These are phyloP conservation scores for Aspergillus cejpii DNA, from an alignment of 2,329 filamentous ascomycete genomes.

Conservation along the genomic window DNA sequence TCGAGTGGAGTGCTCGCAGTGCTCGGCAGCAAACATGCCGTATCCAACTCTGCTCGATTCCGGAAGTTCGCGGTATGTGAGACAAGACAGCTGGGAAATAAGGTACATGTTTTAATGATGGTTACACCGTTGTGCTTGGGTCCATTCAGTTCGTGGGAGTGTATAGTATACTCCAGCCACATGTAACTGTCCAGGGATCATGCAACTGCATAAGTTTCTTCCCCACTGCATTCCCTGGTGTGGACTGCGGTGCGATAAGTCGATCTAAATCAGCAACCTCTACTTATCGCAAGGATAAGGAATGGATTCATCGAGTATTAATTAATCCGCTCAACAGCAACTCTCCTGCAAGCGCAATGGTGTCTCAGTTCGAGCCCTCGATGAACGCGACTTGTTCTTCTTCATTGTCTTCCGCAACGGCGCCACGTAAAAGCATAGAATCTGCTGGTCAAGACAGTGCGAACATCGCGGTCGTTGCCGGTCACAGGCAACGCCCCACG, in stretches of 20 bases:
- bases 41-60: too few relatives aligned
- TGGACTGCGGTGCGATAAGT: not conserved
- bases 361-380: not conserved
- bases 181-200: too few relatives aligned
- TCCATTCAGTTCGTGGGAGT: too few relatives aligned
- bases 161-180: too few relatives aligned
- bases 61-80: too few relatives aligned
- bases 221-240: not conserved
- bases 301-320: not conserved
- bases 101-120: too few relatives aligned
- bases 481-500: slow-evolving; percentile 25
- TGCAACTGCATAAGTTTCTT: not conserved
- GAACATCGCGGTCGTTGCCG: slow-evolving; percentile 25
- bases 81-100: too few relatives aligned
- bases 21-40: too few relatives aligned
- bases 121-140: too few relatives aligned
- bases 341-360: slow-evolving; percentile 2
- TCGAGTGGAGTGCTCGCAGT: too few relatives aligned
- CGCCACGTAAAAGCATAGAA: slow-evolving; percentile 31
- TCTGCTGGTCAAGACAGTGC: slow-evolving; percentile 29
- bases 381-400: slow-evolving; percentile 9
- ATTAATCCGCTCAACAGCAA: not conserved
- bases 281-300: too few relatives aligned
- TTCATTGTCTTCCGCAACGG: slow-evolving; percentile 17
- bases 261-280: not conserved